Percentiles rank a stretch among this genome's conserved stretches.
Conservation (phyloP, 306 rosid species). For the Malus sylvestris region DNA sequence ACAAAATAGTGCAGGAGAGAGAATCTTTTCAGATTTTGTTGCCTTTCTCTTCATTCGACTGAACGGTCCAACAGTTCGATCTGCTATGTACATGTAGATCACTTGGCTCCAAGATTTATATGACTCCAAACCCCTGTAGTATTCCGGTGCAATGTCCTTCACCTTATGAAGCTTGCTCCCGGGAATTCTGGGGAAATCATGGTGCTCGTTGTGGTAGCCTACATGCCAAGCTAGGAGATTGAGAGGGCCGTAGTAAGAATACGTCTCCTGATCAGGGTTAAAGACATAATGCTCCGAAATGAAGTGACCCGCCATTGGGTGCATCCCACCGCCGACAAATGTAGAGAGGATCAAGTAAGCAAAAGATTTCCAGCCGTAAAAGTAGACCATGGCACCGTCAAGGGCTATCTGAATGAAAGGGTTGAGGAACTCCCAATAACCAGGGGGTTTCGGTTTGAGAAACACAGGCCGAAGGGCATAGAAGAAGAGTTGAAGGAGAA, state of each 20-base stretch:
- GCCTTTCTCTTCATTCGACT: conserved; percentile 84
- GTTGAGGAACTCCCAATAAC: conserved; percentile 76
- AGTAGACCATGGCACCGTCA: conserved; percentile 55
- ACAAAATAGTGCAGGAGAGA: conserved; percentile 5
- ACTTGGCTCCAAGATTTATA: conserved; percentile 82
- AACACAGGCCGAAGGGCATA: conserved; percentile 75
- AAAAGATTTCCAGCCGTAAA: conserved; percentile 70
- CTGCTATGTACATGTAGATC: conserved; percentile 76
- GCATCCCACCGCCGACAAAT: conserved; percentile 91
- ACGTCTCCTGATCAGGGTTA: conserved; percentile 82
- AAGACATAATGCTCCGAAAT: conserved; percentile 88
- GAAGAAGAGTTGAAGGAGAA: conserved; percentile 80
- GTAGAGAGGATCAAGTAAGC: conserved; percentile 75
- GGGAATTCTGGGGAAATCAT: conserved; percentile 85
- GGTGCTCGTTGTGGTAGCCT: conserved; percentile 90
- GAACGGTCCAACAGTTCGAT: conserved; percentile 74
- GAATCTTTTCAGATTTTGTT: conserved; percentile 46
- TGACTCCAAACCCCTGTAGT: conserved; percentile 46
- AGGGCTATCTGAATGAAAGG: conserved; percentile 55
- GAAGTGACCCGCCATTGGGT: conserved; percentile 99
- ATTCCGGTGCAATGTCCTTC: conserved; percentile 81
- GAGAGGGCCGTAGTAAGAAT: conserved; percentile 89
- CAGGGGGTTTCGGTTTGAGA: conserved; percentile 90
- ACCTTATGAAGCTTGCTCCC: conserved; percentile 83
- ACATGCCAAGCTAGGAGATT: conserved; percentile 84